Percentiles rank a stretch among this genome's conserved stretches.
phyloP scores from a whole-genome alignment of 179 eudicot genomes.

The Gypsophila paniculata region DNA sequence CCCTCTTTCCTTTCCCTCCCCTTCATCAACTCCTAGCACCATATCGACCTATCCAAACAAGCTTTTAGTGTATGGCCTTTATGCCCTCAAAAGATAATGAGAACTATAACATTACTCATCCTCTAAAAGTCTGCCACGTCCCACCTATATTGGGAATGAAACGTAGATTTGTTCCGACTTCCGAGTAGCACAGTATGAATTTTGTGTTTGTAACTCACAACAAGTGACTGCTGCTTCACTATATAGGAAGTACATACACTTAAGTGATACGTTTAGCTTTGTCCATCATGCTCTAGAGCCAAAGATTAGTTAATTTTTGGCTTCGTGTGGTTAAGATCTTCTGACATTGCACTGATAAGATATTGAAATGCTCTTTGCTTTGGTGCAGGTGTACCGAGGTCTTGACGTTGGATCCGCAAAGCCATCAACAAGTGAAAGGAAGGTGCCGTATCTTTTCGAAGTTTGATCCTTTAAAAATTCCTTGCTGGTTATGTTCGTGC shows the following conservation, averaged over 20 bases:
- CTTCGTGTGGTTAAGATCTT: not conserved
- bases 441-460: slow-evolving; percentile 41
- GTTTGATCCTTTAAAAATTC: slow-evolving; percentile 17
- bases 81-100: not conserved
- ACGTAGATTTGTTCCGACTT: too few species aligned
- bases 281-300: not conserved
- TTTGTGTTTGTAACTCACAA: too few species aligned
- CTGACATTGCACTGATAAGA: not conserved
- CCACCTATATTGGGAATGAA: not conserved
- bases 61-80: not conserved
- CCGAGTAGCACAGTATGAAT: too few species aligned
- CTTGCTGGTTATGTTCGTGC: slow-evolving; percentile 21
- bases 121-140: too few species aligned
- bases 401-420: slow-evolving; percentile 98
- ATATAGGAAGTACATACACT: not conserved
- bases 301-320: not conserved
- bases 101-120: too few species aligned
- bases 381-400: slow-evolving; percentile 78
- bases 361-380: not conserved
- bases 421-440: slow-evolving; percentile 69
- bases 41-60: too few species aligned
- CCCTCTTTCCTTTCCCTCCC: not conserved
- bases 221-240: not conserved
- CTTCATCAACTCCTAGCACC: not conserved
- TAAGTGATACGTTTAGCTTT: not conserved